Percentiles rank a stretch among this genome's conserved stretches.
phyloP scores from a whole-genome alignment of 805 yeast species.

The Starmerella apicola region DNA sequence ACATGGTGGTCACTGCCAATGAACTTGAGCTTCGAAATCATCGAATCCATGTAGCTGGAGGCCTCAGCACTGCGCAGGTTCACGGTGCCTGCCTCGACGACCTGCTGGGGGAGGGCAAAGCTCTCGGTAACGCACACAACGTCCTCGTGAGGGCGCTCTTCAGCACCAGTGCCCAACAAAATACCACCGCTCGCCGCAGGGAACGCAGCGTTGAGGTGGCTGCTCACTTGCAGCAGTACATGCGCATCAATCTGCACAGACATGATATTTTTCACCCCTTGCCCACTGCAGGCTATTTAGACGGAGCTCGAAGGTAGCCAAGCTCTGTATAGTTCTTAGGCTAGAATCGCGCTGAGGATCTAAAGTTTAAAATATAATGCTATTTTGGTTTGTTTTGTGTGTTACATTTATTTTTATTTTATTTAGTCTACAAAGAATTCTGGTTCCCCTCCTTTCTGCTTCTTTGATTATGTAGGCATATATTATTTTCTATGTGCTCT shows the following conservation, averaged over 20 bases:
- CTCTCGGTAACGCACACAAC: constrained; percentile 26
- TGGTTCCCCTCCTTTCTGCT: too few relatives aligned
- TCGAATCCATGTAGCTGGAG: constrained; percentile 53
- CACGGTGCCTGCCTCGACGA: constrained; percentile 47
- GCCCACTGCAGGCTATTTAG: too few relatives aligned
- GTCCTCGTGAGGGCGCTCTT: constrained; percentile 10
- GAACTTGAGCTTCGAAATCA: constrained; percentile 47
- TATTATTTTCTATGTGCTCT: too few relatives aligned
- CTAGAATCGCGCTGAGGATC: too few relatives aligned
- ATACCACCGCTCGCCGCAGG: constrained; percentile 23
- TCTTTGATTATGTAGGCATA: too few relatives aligned
- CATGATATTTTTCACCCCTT: constrained; percentile 2
- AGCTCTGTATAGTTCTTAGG: too few relatives aligned
- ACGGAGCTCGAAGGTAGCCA: too few relatives aligned
- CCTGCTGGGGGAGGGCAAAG: constrained; percentile 49
- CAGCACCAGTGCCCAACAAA: constrained; percentile 19
- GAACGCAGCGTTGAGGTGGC: constrained; percentile 21
- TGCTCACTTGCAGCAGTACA: constrained; percentile 20
- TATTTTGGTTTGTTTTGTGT: too few relatives aligned
- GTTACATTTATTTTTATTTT: too few relatives aligned
- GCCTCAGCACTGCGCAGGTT: constrained; percentile 53
- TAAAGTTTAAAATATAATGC: too few relatives aligned
- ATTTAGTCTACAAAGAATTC: too few relatives aligned
- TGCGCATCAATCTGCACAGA: constrained; percentile 20
- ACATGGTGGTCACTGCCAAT: constrained; percentile 57